Percentiles rank a stretch among this genome's conserved stretches.
Conservation (phyloP, 345 rosid genomes). For the Moricandia arvensis region DNA sequence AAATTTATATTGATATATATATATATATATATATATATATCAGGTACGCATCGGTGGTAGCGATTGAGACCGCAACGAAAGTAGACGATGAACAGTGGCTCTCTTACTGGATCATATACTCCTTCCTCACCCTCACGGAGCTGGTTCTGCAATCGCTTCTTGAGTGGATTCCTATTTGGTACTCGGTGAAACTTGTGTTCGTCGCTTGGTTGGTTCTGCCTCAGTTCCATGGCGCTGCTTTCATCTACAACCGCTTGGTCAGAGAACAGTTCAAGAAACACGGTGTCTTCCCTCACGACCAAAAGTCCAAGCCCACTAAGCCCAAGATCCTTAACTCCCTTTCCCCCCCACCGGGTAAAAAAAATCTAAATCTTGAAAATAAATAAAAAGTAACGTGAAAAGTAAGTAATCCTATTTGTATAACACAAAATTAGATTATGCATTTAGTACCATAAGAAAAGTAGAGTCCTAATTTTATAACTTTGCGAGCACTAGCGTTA, state of each 20-base stretch:
- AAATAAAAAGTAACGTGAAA: background rate
- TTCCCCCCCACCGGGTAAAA: conserved; percentile 14
- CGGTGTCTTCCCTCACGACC: background rate
- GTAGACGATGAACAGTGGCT: conserved; percentile 90
- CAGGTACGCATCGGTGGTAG: conserved; percentile 76
- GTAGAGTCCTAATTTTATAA: background rate
- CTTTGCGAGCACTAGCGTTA: too few relatives aligned
- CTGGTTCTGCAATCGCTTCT: conserved; percentile 64
- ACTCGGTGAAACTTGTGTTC: conserved; percentile 53
- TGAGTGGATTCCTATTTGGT: conserved; percentile 90
- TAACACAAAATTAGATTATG: background rate
- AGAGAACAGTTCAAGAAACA: conserved; percentile 54
- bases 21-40: background rate
- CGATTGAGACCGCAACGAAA: conserved; percentile 68
- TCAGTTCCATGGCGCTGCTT: conserved; percentile 74
- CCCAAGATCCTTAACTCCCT: conserved; percentile 15
- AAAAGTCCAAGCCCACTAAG: background rate
- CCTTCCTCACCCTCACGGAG: conserved; percentile 71
- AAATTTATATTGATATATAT: background rate
- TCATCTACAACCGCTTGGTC: conserved; percentile 59
- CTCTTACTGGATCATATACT: conserved; percentile 86
- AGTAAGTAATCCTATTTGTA: background rate
- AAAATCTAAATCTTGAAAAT: background rate
- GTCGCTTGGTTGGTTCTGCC: conserved; percentile 76
- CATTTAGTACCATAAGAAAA: background rate